Conservation (phyloP, 2,329 filamentous ascomycete genomes). For the Thyridium curvatum region DNA sequence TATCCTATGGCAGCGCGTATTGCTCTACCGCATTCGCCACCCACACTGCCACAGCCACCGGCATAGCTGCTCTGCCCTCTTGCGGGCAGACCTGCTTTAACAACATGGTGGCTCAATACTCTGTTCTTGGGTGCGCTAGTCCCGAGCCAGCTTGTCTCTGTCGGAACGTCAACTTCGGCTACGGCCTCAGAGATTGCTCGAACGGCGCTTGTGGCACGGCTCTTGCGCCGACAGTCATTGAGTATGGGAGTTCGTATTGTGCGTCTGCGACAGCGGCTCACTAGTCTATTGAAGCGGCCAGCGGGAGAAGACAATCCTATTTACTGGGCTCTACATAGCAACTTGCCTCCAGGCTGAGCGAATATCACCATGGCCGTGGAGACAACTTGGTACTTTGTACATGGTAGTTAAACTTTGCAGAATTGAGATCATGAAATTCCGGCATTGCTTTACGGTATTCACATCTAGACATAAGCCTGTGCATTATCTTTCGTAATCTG, state of each 20-base stretch:
- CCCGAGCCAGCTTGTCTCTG: constrained; percentile 1
- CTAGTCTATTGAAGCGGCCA: no score
- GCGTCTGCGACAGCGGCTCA: no score
- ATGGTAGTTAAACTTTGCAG: no score
- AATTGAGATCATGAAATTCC: no score
- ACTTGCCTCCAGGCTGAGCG: no score
- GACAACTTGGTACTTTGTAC: no score
- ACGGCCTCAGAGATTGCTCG: constrained; percentile 1
- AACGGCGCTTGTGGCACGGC: constrained; percentile 1
- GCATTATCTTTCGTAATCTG: no score
- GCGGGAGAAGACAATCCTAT: no score
- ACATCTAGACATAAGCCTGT: no score
- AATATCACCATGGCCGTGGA: no score
- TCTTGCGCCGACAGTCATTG: not conserved
- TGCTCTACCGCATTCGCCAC: constrained; percentile 1
- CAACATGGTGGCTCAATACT: constrained; percentile 4
- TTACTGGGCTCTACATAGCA: no score
- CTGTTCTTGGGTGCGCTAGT: constrained; percentile 1
- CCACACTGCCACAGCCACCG: not conserved
- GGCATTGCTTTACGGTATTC: no score
- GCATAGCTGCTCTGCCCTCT: not conserved
- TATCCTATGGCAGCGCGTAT: not conserved
- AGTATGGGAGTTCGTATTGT: constrained; percentile 1
- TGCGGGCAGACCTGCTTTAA: constrained; percentile 5
- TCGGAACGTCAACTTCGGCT: constrained; percentile 1